Evolutionary conservation across 73 alveolate genomes (phyloP).

Genomic region (Loxodes magnus): DNA sequence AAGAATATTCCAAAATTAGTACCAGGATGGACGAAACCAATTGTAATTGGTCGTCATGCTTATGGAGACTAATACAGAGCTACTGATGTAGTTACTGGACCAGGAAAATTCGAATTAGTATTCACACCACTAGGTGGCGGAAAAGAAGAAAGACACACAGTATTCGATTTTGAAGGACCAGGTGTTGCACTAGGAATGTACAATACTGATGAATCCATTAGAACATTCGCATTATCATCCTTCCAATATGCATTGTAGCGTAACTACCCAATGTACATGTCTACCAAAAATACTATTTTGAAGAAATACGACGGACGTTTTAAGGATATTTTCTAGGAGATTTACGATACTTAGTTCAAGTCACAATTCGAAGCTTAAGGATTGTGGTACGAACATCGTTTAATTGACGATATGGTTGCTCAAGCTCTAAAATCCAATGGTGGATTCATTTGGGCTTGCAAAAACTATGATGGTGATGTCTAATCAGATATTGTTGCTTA

Average conservation of each 20-base stretch:
- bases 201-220: constrained; percentile 73
- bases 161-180: constrained; percentile 56
- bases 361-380: constrained; percentile 41
- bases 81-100: constrained; percentile 52
- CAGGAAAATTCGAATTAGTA: constrained; percentile 49
- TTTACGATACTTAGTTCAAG: constrained; percentile 43
- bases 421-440: constrained; percentile 60
- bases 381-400: constrained; percentile 78
- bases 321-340: constrained; percentile 70
- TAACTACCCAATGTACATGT: constrained; percentile 57
- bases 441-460: constrained; percentile 91
- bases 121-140: constrained; percentile 59
- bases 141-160: constrained; percentile 34
- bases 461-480: constrained; percentile 87
- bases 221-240: constrained; percentile 59
- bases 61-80: constrained; percentile 83
- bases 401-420: constrained; percentile 82
- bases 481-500: constrained; percentile 74
- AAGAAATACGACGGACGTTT: constrained; percentile 80
- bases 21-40: constrained; percentile 86
- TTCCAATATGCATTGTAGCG: constrained; percentile 62
- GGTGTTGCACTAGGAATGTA: constrained; percentile 83
- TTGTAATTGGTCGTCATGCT: constrained; percentile 84
- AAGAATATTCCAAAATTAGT: constrained; percentile 70
- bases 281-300: constrained; percentile 75